Evolutionary conservation across 345 rosid species (phyloP), one percentile per base, ranked within the genome.

Genomic region (Rhodamnia argentea): DNA sequence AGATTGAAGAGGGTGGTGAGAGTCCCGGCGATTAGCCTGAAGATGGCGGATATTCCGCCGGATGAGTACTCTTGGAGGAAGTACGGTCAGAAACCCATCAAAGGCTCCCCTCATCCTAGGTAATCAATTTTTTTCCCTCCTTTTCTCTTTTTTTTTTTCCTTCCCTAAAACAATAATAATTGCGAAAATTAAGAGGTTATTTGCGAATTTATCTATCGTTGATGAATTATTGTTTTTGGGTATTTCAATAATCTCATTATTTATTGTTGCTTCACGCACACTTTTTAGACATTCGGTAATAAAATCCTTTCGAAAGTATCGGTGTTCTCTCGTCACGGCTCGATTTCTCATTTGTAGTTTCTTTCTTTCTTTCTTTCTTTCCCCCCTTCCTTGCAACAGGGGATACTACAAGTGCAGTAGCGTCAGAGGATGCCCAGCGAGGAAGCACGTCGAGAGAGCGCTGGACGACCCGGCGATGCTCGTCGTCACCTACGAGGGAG

Each of bases 101-200:
- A 96, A 90, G 99, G 99, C 37, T 97, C 99, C 85, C 99, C 99
- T 4, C 94, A 95, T 88, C 99, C 99, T 23, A 92, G 99, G 99
- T 95, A 86, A 82, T n/a, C 16, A 53, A 52, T 47, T 1, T 15
- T 13, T 16, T 14, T 6, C 20, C 74, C 10, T 3, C 37, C 9
- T 27, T 13, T 7, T n/a, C 18, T n/a, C 7, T 13, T 4, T 1
- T 1, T 56, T 23, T 54, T 9, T 23, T 23, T 37, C 40, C 11
- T 20, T 24, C 60, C n/a, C n/a, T 10, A 56, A 32, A 64, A 15
- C 5, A 32, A 29, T 14, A 7, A 37, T 70, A 18, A 18, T 32
- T 9, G 26, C 24, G 13, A 9, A 16, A 32, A 32, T 32, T 32
- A 4, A 32, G 78, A 70, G 20, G 24, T 70, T 32, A 32, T 4